Evolutionary conservation across 345 rosid genomes (phyloP).

Genomic region (Lepidium didymum): DNA sequence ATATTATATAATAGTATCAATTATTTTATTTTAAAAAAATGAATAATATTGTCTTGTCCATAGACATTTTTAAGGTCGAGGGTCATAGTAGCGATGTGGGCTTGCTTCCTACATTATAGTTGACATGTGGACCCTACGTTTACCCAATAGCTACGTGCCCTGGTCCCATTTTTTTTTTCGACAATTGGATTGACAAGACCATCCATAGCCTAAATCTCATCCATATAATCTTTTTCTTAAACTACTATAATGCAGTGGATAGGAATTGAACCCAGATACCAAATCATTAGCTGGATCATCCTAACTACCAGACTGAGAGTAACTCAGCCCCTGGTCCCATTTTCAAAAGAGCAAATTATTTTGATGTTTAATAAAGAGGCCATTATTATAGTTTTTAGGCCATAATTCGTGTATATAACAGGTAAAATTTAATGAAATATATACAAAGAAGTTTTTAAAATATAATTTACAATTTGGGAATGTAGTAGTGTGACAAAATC

Average conservation of each 20-base stretch:
- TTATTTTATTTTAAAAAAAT: background rate
- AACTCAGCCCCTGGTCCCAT: too few species aligned
- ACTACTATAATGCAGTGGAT: too few species aligned
- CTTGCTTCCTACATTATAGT: conserved; percentile 42
- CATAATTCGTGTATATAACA: background rate
- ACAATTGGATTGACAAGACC: too few species aligned
- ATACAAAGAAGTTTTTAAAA: too few species aligned
- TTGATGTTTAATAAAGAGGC: background rate
- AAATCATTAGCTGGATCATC: too few species aligned
- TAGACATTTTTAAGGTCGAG: conserved; percentile 57
- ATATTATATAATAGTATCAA: background rate
- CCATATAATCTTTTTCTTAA: too few species aligned
- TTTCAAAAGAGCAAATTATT: background rate
- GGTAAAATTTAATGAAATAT: background rate
- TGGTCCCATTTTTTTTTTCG: too few species aligned
- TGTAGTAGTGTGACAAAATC: too few species aligned
- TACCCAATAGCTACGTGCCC: conserved; percentile 18
- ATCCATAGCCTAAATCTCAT: too few species aligned
- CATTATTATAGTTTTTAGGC: background rate
- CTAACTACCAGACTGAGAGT: too few species aligned
- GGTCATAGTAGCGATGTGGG: conserved; percentile 56
- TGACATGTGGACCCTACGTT: conserved; percentile 30
- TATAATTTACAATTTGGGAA: too few species aligned
- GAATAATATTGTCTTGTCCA: conserved; percentile 26
- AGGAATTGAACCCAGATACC: too few species aligned